Conservation (phyloP, 345 rosid species). For the Camelina neglecta region DNA sequence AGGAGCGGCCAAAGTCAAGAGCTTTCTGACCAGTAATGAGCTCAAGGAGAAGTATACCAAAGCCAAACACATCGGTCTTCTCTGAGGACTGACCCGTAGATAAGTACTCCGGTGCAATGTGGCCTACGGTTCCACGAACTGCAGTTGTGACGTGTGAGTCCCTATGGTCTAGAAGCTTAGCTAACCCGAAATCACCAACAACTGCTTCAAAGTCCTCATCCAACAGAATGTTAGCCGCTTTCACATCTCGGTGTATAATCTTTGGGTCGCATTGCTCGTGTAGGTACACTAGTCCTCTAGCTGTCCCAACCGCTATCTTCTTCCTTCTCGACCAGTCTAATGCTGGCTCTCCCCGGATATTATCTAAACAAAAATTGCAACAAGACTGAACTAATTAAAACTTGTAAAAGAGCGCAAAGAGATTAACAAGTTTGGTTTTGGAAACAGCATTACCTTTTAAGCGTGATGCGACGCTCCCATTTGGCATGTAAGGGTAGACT, state of each 20-base stretch:
- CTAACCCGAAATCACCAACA: conserved; percentile 96
- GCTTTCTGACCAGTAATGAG: conserved; percentile 93
- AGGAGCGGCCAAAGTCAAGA: conserved; percentile 82
- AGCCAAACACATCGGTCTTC: conserved; percentile 93
- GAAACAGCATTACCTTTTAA: conserved; percentile 67
- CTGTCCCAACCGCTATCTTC: conserved; percentile 87
- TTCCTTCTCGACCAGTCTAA: conserved; percentile 89
- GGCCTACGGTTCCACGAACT: conserved; percentile 93
- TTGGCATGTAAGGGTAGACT: conserved; percentile 94
- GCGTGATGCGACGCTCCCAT: conserved; percentile 95
- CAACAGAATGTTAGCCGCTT: conserved; percentile 91
- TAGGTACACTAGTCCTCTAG: conserved; percentile 82
- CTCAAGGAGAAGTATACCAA: conserved; percentile 91
- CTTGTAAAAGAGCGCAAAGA: neutral
- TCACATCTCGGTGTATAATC: conserved; percentile 94
- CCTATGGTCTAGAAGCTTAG: conserved; percentile 93
- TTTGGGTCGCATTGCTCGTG: conserved; percentile 97
- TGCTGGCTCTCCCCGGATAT: conserved; percentile 67
- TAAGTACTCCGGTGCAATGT: conserved; percentile 92
- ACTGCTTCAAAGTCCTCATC: conserved; percentile 97
- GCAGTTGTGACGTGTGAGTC: conserved; percentile 96
- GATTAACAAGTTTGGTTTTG: neutral
- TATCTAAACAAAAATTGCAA: conserved; percentile 50
- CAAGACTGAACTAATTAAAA: neutral
- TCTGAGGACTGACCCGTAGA: conserved; percentile 95